Base-by-base conservation (phyloP, 2,329 filamentous ascomycete genomes). In the Claviceps cyperi region DNA sequence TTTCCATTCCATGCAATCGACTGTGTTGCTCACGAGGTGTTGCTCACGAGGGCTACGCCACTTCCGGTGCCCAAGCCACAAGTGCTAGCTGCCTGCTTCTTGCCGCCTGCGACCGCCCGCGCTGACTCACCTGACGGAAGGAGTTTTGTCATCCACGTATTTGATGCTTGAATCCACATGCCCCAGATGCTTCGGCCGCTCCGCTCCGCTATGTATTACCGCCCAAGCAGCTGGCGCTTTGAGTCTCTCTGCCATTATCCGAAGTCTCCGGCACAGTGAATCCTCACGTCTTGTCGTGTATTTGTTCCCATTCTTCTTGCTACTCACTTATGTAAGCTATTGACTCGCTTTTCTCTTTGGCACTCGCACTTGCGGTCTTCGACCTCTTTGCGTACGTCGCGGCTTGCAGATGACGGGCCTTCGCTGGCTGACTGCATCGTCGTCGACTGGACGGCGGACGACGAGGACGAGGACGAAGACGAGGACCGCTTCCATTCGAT, bases 371-470 rank as follows among this genome's bases (percentile, higher is more conserved):
- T 13, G 41, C 35, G 14, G 22, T 7, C n/a, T 38, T 38, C 19
- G 14, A 15, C 36, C 9, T 28, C 13, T 21, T 32, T 46, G 36
- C 41, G 46, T 24, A 39, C 36, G 7, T 21, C 38, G 15, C 49
- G 45, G 49, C 36, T 46, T 19, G 50, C 50, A 51, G 43, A 51
- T 51, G 50, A 51, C 21, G n/a, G 46, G 46, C 40, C 21, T 48
- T 48, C 37, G 21, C 41, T 43, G 43, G 46, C 47, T 51, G 50
- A 51, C 47, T 24, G 43, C 22, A 49, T 49, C 43, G 46, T 51
- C 47, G 50, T 49, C 47, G 50, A 49, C 43, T 51, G 47, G 37
- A 49, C 50, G 43, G 36, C 43, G 46, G 46, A 43, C 46, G 50
- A 28, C 32, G 35, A n/a, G 35, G 41, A 43, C 40, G 39, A 52